A percentile compares a stretch with the other conserved stretches of the same genome.
Conservation (phyloP, 495 filamentous ascomycete genomes). For the Daldinia childiae region DNA sequence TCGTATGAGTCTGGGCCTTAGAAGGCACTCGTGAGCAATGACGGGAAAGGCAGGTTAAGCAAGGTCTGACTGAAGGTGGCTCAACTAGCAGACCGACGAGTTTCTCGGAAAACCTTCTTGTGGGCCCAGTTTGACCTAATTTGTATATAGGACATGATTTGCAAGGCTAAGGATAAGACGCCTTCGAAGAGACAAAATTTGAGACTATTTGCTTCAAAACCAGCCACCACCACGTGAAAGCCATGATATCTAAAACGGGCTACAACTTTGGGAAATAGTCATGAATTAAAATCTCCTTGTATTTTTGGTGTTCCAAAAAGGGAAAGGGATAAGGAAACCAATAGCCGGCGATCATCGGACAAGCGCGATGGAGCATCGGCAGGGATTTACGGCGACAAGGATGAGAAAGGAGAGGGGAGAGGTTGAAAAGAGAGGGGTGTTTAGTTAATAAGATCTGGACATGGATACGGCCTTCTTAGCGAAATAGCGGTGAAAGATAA, state of each 20-base stretch:
- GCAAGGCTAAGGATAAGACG: constrained; percentile 21
- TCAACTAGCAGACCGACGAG: constrained; percentile 40
- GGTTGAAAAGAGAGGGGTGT: constrained; percentile 37
- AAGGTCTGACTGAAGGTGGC: constrained; percentile 22
- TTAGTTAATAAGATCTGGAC: constrained; percentile 42
- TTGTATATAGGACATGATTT: constrained; percentile 31
- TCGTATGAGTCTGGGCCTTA: background rate
- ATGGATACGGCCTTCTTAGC: constrained; percentile 40
- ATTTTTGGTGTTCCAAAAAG: constrained; percentile 39
- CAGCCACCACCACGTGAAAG: constrained; percentile 42
- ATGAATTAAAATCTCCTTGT: constrained; percentile 18
- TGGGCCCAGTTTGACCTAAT: constrained; percentile 15
- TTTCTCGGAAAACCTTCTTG: constrained; percentile 33
- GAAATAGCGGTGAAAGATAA: constrained; percentile 48
- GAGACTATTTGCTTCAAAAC: constrained; percentile 36
- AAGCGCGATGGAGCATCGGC: constrained; percentile 43
- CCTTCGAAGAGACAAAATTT: constrained; percentile 29
- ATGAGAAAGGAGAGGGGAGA: constrained; percentile 24
- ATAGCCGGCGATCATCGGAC: constrained; percentile 50
- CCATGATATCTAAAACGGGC: constrained; percentile 27
- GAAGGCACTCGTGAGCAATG: constrained; percentile 22
- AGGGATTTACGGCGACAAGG: constrained; percentile 39
- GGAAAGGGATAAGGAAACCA: constrained; percentile 42
- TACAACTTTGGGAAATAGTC: constrained; percentile 16
- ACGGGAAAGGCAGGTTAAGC: constrained; percentile 35